phyloP scores from a whole-genome alignment of 2,329 filamentous ascomycete species.

The Pestalotiopsis sp. region DNA sequence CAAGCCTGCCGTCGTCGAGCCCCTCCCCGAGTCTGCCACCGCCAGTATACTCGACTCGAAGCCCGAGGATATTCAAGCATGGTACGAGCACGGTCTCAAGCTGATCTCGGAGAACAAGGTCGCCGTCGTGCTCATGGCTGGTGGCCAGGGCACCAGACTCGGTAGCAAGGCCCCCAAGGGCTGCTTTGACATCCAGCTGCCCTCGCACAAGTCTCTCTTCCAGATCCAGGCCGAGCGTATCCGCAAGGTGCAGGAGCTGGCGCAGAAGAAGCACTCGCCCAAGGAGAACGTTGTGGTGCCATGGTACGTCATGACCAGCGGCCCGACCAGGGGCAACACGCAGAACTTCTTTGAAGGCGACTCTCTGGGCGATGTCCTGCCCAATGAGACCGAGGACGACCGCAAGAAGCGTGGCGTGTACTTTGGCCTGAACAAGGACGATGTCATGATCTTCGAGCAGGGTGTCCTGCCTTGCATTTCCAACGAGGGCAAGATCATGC shows the following conservation, averaged over 20 bases:
- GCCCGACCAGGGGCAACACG: slow-evolving; percentile 89
- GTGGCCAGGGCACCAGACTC: slow-evolving; percentile 91
- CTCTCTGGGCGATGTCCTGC: slow-evolving; percentile 28
- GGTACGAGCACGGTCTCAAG: slow-evolving; percentile 83
- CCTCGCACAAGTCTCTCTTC: slow-evolving; percentile 92
- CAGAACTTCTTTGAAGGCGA: slow-evolving; percentile 76
- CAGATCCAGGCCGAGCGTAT: slow-evolving; percentile 97
- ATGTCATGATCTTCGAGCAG: slow-evolving; percentile 94
- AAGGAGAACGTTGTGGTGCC: slow-evolving; percentile 70
- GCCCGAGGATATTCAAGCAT: slow-evolving; percentile 74
- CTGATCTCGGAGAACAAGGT: slow-evolving; percentile 78
- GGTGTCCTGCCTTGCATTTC: slow-evolving; percentile 95
- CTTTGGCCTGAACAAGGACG: slow-evolving; percentile 84
- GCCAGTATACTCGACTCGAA: slow-evolving; percentile 92
- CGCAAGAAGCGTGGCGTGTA: slow-evolving; percentile 49
- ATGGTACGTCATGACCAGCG: slow-evolving; percentile 99
- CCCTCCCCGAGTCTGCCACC: slow-evolving; percentile 81
- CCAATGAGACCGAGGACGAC: slow-evolving; percentile 65
- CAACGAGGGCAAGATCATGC: slow-evolving; percentile 94
- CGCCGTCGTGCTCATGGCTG: slow-evolving; percentile 92
- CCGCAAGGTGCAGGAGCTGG: slow-evolving; percentile 79
- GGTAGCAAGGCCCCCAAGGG: slow-evolving; percentile 96
- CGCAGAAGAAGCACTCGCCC: slow-evolving; percentile 67
- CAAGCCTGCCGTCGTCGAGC: slow-evolving; percentile 61
- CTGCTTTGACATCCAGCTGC: slow-evolving; percentile 94